Evolutionary conservation across 2,329 filamentous ascomycete genomes (phyloP), one percentile per base, ranked within the genome.

Genomic region (Bipolaris bicolor): DNA sequence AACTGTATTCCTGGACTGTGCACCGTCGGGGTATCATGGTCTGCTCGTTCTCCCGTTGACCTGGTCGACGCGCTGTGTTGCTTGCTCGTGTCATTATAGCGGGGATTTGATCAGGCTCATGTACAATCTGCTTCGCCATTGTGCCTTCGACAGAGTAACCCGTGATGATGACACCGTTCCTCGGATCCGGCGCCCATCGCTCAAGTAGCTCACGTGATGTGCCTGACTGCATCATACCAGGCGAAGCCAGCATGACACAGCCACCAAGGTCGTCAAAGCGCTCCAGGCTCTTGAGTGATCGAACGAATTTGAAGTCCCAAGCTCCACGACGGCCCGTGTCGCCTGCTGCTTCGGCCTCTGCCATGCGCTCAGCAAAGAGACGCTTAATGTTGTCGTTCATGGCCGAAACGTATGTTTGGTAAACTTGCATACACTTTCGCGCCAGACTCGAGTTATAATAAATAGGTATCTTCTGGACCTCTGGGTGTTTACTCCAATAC

Each of bases 301-400:
- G 88, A 54, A 99, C 94, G 71, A 90, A 97, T 66, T 91, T 91
- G 79, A 99, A 98, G 69, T 99, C 95, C 93, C 95, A 99, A 0
- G 95, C 95, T 34, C 91, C 93, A 70, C 90, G 93, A 7, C 86
- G 87, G 6, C 85, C 84, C 2, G 84, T 84, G 64, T 92, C 90
- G 7, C 91, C 90, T 33, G 87, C 88, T 0, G 90, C 89, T 74
- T 96, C 91, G 9, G 92, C 91, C 74, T 96, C 92, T 3, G 91
- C 92, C 87, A 97, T 96, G 46, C 92, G 88, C 76, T 96, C 92
- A 51, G 90, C 85, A 78, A 97, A 97, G n/a, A 97, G 85, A 10
- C 91, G 87, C 76, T 97, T 97, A 81, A 99, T 98, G 70, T 97
- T 98, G 72, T 98, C 94, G 75, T 99, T 99, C 95, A 99, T 99